Conservation (phyloP, 805 yeast species). For the Pichia cephalocereana region DNA sequence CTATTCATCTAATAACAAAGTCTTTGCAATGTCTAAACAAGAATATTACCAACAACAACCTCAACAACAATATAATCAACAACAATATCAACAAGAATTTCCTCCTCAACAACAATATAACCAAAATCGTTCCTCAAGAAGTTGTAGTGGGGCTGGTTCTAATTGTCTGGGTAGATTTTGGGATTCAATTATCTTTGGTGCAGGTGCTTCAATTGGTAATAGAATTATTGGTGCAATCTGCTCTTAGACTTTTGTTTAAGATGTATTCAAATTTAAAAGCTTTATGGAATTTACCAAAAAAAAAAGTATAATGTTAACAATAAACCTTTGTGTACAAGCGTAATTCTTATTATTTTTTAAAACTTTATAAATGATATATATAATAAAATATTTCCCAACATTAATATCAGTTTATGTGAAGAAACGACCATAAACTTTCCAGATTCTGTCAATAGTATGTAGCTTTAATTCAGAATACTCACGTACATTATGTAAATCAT, state of each 20-base stretch:
- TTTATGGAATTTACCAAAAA: too few relatives aligned
- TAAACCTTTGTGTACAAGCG: too few relatives aligned
- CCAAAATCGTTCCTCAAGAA: slow-evolving; percentile 9
- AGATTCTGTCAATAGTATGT: slow-evolving; percentile 45
- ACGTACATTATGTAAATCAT: slow-evolving; percentile 41
- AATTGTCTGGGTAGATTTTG: slow-evolving; percentile 76
- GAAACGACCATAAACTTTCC: slow-evolving; percentile 45
- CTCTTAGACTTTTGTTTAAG: slow-evolving; percentile 27
- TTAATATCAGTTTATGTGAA: slow-evolving; percentile 1
- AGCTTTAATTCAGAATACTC: slow-evolving; percentile 32
- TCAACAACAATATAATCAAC: slow-evolving; percentile 2
- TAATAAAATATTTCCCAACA: too few relatives aligned
- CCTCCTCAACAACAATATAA: slow-evolving; percentile 9
- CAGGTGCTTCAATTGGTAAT: slow-evolving; percentile 90
- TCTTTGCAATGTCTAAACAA: not conserved
- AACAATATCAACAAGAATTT: slow-evolving; percentile 5
- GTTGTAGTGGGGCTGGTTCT: slow-evolving; percentile 12
- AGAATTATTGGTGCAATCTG: slow-evolving; percentile 66
- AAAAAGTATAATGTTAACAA: too few relatives aligned
- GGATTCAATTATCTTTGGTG: slow-evolving; percentile 91
- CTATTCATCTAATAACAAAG: too few relatives aligned
- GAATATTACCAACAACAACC: slow-evolving; percentile 1
- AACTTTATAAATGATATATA: too few relatives aligned
- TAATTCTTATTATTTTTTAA: too few relatives aligned
- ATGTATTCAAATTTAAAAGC: too few relatives aligned